Percentiles rank a stretch among this genome's conserved stretches.
Conservation (phyloP, 2,329 filamentous ascomycete genomes). For the Verticillium albo-atrum region DNA sequence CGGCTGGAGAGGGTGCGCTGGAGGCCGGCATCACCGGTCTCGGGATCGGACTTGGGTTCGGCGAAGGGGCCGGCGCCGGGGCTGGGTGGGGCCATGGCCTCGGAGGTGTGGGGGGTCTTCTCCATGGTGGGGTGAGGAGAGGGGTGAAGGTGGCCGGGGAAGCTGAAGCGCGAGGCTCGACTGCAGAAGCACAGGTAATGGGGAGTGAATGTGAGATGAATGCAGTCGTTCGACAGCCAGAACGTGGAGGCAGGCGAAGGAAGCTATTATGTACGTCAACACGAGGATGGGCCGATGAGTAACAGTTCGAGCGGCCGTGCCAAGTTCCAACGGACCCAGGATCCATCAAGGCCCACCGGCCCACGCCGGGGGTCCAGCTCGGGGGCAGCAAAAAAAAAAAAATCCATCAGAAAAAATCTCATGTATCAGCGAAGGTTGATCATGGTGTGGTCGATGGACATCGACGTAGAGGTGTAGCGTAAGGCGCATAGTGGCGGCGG, state of each 20-base stretch:
- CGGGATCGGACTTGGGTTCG: slow-evolving; percentile 24
- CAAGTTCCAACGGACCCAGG: neutral
- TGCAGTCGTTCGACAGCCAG: neutral
- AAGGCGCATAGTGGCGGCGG: too few species aligned
- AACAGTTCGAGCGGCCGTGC: neutral
- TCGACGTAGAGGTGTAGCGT: too few species aligned
- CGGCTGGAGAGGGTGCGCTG: slow-evolving; percentile 31
- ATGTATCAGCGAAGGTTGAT: too few species aligned
- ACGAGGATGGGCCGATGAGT: neutral
- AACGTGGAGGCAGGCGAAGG: neutral
- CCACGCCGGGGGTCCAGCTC: neutral
- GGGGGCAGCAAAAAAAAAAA: neutral
- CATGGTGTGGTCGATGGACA: too few species aligned
- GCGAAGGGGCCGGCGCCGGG: neutral
- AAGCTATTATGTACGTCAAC: neutral
- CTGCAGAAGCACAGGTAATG: neutral
- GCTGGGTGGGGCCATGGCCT: neutral
- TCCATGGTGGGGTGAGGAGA: neutral
- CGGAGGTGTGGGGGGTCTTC: neutral
- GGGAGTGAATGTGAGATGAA: neutral
- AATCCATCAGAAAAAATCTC: neutral
- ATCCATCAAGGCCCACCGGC: neutral
- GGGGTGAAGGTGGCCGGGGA: neutral
- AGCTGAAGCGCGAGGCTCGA: too few species aligned
- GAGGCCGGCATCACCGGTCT: slow-evolving; percentile 28